Conservation (phyloP, 202 grass and related monocot genomes). For the Setaria viridis region DNA sequence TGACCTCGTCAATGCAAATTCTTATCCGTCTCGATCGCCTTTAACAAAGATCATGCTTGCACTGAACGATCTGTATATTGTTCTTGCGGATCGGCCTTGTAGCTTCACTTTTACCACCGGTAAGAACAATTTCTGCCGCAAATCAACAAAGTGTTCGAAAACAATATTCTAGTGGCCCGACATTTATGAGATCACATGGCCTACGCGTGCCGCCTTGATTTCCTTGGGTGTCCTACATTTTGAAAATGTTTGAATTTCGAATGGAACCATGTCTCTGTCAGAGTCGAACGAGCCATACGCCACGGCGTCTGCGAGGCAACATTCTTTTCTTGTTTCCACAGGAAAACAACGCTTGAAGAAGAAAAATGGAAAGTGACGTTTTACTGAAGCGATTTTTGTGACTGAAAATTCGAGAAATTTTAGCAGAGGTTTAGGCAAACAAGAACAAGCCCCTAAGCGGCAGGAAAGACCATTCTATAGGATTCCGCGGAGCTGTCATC, state of each 20-base stretch:
- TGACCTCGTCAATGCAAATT: constrained; percentile 41
- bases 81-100: background rate
- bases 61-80: background rate
- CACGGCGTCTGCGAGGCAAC: constrained; percentile 50
- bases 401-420: background rate
- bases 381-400: background rate
- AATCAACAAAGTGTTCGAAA: constrained; percentile 16
- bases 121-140: background rate
- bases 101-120: background rate
- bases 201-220: constrained; percentile 25
- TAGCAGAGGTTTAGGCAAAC: background rate
- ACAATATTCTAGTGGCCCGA: background rate
- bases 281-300: background rate
- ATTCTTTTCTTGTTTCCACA: constrained; percentile 38
- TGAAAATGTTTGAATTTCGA: constrained; percentile 1
- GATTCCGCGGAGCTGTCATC: background rate
- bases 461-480: background rate
- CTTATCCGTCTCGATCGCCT: constrained; percentile 41
- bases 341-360: background rate
- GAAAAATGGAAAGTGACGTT: constrained; percentile 12
- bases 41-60: constrained; percentile 31
- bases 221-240: background rate
- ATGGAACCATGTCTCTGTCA: constrained; percentile 32
- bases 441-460: background rate
- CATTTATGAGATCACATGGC: constrained; percentile 63